Evolutionary conservation across 139 green algal genomes (phyloP).

Genomic region (Pedinophyceae sp.): DNA sequence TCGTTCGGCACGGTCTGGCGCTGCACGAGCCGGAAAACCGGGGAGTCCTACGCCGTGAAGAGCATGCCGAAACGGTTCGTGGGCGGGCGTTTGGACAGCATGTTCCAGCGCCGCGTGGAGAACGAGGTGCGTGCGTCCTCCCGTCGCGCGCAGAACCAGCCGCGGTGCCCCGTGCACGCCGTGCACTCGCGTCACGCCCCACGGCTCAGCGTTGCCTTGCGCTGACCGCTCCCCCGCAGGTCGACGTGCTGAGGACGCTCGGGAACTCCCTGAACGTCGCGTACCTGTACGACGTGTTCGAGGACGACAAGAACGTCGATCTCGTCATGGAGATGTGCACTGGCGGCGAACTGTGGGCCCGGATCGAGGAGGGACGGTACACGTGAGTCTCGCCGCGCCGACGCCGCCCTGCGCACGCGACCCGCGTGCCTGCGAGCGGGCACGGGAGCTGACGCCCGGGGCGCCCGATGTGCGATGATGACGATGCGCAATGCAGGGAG

Average conservation of each 20-base stretch:
- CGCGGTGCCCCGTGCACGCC: too few relatives aligned
- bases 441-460: too few relatives aligned
- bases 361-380: too few relatives aligned
- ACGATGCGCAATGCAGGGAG: not conserved
- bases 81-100: not conserved
- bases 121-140: too few relatives aligned
- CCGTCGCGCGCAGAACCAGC: too few relatives aligned
- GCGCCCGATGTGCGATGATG: too few relatives aligned
- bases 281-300: conserved; percentile 26
- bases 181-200: too few relatives aligned
- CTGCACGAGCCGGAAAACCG: not conserved
- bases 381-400: too few relatives aligned
- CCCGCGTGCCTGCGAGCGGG: too few relatives aligned
- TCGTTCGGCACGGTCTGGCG: not conserved
- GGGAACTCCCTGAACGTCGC: not conserved
- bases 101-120: not conserved
- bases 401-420: too few relatives aligned
- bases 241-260: not conserved
- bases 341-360: conserved; percentile 25
- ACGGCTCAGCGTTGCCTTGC: too few relatives aligned
- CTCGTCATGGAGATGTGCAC: conserved; percentile 83
- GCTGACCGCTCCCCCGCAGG: too few relatives aligned
- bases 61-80: not conserved
- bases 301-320: conserved; percentile 58
- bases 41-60: not conserved